phyloP scores from a whole-genome alignment of 176 grass and related monocot genomes.

The Eragrostis curvula region DNA sequence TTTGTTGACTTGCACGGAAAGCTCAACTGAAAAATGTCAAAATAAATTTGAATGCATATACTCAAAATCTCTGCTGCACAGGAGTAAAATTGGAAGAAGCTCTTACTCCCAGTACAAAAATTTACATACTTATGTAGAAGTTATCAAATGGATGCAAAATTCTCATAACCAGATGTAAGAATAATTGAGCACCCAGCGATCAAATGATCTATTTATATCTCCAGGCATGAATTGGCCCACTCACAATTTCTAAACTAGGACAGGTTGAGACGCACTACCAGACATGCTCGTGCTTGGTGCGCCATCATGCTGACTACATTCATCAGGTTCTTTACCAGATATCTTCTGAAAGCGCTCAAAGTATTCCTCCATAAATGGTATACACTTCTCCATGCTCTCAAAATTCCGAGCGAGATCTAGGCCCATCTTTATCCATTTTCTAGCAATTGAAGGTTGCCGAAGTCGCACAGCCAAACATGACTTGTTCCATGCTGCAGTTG shows the following conservation, averaged over 20 bases:
- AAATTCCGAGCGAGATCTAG: constrained; percentile 76
- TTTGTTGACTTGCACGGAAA: constrained; percentile 33
- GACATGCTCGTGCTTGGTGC: constrained; percentile 42
- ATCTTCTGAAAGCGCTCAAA: constrained; percentile 61
- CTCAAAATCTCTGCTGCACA: not conserved
- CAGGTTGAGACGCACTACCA: constrained; percentile 60
- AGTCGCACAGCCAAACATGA: constrained; percentile 60
- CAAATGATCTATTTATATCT: constrained; percentile 33
- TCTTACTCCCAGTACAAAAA: not conserved
- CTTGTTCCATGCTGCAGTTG: constrained; percentile 82
- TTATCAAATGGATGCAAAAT: not conserved
- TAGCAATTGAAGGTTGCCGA: constrained; percentile 57
- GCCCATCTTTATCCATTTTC: constrained; percentile 90
- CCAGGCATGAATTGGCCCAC: constrained; percentile 13
- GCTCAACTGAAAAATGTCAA: not conserved
- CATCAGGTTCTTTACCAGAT: constrained; percentile 47
- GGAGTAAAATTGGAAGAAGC: not conserved
- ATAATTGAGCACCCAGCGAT: constrained; percentile 5
- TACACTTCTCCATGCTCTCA: constrained; percentile 71
- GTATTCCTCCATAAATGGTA: constrained; percentile 66
- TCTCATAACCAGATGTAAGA: constrained; percentile 36
- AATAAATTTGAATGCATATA: not conserved
- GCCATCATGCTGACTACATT: constrained; percentile 46
- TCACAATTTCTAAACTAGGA: constrained; percentile 55
- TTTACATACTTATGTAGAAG: not conserved